A percentile compares a stretch with the other conserved stretches of the same genome.
phyloP scores from a whole-genome alignment of 1,284 basidiomycete species.

The Boletus austroedulis region DNA sequence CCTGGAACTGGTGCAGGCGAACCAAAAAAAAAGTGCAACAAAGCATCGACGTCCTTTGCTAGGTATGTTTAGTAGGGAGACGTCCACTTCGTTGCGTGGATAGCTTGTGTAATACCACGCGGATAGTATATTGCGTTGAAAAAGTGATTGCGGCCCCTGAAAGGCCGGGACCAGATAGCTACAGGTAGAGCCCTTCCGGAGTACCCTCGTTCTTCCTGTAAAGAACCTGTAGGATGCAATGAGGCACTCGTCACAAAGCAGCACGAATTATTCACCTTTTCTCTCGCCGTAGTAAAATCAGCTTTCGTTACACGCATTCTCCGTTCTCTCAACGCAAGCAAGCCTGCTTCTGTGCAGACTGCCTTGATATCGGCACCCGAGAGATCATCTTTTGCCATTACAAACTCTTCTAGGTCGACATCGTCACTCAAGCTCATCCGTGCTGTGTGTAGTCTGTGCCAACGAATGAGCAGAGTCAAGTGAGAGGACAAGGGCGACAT shows the following conservation, averaged over 20 bases:
- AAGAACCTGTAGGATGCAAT: constrained; percentile 55
- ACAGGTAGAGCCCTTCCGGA: constrained; percentile 80
- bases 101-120: not conserved
- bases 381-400: constrained; percentile 95
- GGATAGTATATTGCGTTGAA: not conserved
- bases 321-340: constrained; percentile 91
- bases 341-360: constrained; percentile 94
- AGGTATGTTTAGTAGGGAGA: too few species aligned
- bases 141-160: constrained; percentile 1
- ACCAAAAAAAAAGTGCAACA: too few species aligned
- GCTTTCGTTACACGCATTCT: constrained; percentile 95
- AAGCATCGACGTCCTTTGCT: too few species aligned
- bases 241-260: constrained; percentile 13
- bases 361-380: constrained; percentile 99
- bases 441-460: constrained; percentile 81
- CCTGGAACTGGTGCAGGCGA: not conserved
- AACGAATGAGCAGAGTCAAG: constrained; percentile 5
- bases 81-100: not conserved
- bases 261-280: constrained; percentile 61
- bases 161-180: constrained; percentile 22
- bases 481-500: constrained; percentile 12
- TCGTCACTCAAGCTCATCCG: constrained; percentile 93
- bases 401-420: constrained; percentile 95
- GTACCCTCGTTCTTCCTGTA: constrained; percentile 95
- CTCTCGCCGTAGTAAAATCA: constrained; percentile 84